phyloP scores from a whole-genome alignment of 78 protist species.

The Planoprotostelium fungivorum region DNA sequence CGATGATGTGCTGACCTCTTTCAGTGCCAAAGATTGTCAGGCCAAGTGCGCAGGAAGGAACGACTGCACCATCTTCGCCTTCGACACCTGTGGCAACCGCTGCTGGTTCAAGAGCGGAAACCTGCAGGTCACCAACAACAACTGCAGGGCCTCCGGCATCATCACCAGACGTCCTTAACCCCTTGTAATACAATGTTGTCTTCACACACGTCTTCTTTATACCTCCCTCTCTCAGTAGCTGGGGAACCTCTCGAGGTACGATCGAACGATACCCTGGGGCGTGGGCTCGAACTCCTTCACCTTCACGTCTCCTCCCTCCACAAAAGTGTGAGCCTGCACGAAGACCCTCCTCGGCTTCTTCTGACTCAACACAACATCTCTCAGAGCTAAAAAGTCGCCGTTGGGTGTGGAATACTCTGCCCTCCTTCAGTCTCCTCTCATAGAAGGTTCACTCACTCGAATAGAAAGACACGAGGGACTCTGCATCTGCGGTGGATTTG shows the following conservation, averaged over 20 bases:
- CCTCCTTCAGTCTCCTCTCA: neutral
- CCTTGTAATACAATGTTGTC: too few species aligned
- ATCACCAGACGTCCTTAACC: too few species aligned
- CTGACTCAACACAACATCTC: conserved; percentile 16
- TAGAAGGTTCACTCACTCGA: neutral
- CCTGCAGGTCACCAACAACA: too few species aligned
- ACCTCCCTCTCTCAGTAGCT: neutral
- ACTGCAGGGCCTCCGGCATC: too few species aligned
- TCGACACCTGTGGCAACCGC: too few species aligned
- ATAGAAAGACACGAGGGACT: neutral
- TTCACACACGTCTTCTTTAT: neutral
- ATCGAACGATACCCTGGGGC: neutral
- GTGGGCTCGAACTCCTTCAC: conserved; percentile 12
- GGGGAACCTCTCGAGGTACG: neutral
- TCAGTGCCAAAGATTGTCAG: too few species aligned
- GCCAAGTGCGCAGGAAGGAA: too few species aligned
- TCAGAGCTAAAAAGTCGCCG: conserved; percentile 9
- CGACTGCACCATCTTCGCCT: too few species aligned
- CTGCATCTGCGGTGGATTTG: conserved; percentile 33
- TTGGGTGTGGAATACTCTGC: conserved; percentile 17
- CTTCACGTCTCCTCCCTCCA: conserved; percentile 16
- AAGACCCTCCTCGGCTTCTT: conserved; percentile 58
- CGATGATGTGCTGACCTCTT: too few species aligned
- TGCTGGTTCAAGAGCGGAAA: too few species aligned
- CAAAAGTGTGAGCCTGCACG: conserved; percentile 32